Evolutionary conservation across 2,329 filamentous ascomycete species (phyloP).

Genomic region (Teratosphaeria zuluensis): DNA sequence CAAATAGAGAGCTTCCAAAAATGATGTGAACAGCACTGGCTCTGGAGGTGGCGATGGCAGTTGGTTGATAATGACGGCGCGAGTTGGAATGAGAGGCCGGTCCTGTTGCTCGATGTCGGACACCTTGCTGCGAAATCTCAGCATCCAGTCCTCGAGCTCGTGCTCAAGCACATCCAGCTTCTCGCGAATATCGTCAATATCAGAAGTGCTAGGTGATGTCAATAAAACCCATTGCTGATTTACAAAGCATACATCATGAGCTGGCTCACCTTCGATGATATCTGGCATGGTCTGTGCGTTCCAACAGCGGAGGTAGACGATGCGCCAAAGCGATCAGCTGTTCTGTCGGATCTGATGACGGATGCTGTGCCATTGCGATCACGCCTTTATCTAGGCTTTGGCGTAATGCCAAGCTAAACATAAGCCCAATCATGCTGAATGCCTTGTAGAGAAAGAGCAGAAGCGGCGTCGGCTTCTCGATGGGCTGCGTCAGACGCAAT

Average conservation of each 20-base stretch:
- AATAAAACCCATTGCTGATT: too few relatives aligned
- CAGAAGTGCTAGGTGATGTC: neutral
- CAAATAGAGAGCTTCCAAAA: neutral
- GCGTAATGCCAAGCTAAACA: neutral
- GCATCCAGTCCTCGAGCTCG: neutral
- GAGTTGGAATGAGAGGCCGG: neutral
- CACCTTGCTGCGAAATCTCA: neutral
- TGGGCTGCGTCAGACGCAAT: neutral
- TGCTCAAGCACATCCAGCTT: neutral
- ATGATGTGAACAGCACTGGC: neutral
- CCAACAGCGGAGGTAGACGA: neutral
- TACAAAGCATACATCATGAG: neutral
- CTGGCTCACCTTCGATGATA: neutral
- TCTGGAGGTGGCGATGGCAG: neutral
- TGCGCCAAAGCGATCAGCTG: neutral
- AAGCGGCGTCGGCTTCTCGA: neutral
- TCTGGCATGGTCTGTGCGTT: neutral
- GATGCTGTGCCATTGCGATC: neutral
- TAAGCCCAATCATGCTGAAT: neutral
- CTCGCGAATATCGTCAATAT: neutral
- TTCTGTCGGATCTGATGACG: neutral
- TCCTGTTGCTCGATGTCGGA: neutral
- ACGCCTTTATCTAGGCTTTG: neutral
- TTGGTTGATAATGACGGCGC: neutral
- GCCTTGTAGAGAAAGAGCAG: neutral